These are phyloP conservation scores for Cystobasidiopsis lactophilus DNA, from an alignment of 768 basidiomycete genomes.

Conservation along the genomic window DNA sequence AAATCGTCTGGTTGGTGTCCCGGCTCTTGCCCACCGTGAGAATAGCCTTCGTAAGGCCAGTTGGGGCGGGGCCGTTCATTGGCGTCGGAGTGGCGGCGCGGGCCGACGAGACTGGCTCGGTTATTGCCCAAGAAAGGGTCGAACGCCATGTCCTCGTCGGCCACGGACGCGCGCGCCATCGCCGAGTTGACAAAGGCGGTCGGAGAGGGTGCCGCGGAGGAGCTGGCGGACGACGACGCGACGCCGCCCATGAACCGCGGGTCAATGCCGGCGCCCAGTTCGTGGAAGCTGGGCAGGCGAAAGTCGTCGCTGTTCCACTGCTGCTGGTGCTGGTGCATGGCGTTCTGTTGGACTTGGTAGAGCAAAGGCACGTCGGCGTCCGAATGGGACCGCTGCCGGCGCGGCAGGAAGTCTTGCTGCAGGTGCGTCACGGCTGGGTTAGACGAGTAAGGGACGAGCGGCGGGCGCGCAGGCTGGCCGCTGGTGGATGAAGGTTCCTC, in stretches of 20 bases:
- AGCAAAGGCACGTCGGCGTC: background rate
- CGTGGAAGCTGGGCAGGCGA: background rate
- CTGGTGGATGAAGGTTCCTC: no score
- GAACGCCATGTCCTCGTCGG: background rate
- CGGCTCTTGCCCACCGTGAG: no score
- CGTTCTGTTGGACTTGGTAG: background rate
- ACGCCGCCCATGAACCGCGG: background rate
- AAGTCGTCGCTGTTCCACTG: background rate
- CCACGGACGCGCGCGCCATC: background rate
- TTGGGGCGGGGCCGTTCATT: background rate
- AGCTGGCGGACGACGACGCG: background rate
- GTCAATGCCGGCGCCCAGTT: background rate
- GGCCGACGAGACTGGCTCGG: background rate
- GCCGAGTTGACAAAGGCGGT: background rate
- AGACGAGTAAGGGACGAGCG: background rate
- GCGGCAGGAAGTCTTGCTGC: background rate
- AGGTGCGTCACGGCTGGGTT: background rate
- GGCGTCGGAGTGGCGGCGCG: background rate
- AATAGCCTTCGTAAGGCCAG: no score
- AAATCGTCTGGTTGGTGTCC: no score
- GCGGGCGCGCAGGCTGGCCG: background rate
- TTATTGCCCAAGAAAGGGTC: background rate
- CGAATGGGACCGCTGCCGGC: background rate
- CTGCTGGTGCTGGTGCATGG: background rate
- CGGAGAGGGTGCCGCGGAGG: background rate